These are phyloP conservation scores for Pseudohalonectria lignicola DNA, from an alignment of 2,329 filamentous ascomycete species.

Conservation along the genomic window DNA sequence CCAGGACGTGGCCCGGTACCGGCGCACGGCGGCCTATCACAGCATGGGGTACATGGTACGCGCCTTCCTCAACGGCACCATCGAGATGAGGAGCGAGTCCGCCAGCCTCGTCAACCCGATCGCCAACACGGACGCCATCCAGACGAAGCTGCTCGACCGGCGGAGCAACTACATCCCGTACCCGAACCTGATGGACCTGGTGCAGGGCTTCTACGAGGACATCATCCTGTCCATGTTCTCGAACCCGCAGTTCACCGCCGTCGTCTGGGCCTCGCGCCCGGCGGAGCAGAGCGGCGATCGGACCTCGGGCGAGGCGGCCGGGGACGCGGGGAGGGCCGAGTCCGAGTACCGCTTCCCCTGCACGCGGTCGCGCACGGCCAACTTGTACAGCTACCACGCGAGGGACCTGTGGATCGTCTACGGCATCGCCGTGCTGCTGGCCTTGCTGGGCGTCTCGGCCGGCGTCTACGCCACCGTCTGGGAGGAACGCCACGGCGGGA, in stretches of 20 bases:
- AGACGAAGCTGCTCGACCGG: conserved; percentile 28
- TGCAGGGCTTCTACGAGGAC: conserved; percentile 24
- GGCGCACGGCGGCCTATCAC: conserved; percentile 21
- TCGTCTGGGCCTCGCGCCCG: conserved; percentile 21
- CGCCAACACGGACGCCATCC: conserved; percentile 21
- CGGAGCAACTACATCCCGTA: conserved; percentile 18
- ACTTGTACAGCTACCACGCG: conserved; percentile 20
- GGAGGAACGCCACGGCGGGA: conserved; percentile 21
- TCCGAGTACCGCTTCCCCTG: conserved; percentile 17
- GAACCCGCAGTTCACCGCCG: conserved; percentile 21
- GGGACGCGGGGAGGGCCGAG: not conserved
- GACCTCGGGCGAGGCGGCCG: conserved; percentile 6
- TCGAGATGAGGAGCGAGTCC: conserved; percentile 10
- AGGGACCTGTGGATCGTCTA: conserved; percentile 21
- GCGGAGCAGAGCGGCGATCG: conserved; percentile 12
- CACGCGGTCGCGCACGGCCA: conserved; percentile 17
- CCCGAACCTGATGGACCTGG: conserved; percentile 12
- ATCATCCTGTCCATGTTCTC: conserved; percentile 23
- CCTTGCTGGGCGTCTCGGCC: conserved; percentile 15
- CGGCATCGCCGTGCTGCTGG: conserved; percentile 11
- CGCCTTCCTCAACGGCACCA: conserved; percentile 18
- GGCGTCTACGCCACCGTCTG: conserved; percentile 22
- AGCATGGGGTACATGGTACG: conserved; percentile 21
- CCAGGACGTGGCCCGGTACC: conserved; percentile 15
- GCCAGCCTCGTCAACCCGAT: conserved; percentile 14